A percentile compares a stretch with the other conserved stretches of the same genome.
Evolutionary conservation across 345 rosid species (phyloP).

Genomic region (Eucalyptus cloeziana): DNA sequence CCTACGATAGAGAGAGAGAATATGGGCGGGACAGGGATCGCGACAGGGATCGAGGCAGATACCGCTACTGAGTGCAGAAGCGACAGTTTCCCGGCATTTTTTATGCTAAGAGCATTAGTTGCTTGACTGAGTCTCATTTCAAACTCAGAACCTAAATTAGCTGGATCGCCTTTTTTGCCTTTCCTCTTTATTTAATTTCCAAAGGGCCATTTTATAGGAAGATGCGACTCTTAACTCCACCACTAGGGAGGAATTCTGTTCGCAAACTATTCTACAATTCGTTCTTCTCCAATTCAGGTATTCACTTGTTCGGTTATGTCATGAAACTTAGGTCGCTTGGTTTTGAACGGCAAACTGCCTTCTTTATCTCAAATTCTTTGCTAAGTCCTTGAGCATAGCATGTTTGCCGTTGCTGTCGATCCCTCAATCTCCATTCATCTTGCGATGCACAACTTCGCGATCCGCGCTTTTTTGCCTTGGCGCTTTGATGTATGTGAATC

Average conservation of each 20-base stretch:
- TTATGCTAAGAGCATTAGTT: not conserved
- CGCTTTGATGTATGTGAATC: not conserved
- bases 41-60: constrained; percentile 22
- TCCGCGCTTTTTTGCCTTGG: not conserved
- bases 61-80: constrained; percentile 18
- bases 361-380: not conserved
- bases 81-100: not conserved
- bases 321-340: not conserved
- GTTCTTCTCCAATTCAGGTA: not conserved
- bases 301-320: not conserved
- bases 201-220: not conserved
- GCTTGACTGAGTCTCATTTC: not conserved
- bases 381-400: not conserved
- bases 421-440: not conserved
- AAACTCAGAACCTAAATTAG: not conserved
- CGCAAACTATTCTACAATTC: not conserved
- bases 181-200: not conserved
- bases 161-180: not conserved
- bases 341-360: not conserved
- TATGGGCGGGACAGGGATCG: constrained; percentile 3
- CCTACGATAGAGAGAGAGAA: constrained; percentile 10
- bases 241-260: not conserved
- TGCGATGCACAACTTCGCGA: not conserved
- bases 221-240: not conserved
- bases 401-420: not conserved